These are phyloP conservation scores for Apophysomyces elegans DNA, from an alignment of 371 early-diverging fungal species.

Conservation along the genomic window DNA sequence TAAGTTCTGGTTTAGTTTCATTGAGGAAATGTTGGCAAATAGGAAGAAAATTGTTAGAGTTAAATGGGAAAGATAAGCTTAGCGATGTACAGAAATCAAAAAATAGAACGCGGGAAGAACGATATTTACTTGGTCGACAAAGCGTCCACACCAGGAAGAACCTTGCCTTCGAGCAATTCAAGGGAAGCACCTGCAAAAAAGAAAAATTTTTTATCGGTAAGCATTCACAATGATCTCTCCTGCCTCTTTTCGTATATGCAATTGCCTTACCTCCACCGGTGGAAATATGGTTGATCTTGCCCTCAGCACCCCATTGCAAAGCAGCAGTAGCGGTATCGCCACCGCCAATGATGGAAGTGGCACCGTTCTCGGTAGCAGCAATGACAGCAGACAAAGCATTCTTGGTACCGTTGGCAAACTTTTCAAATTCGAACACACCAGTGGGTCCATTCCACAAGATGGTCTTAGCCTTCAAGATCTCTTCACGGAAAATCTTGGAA, in stretches of 20 bases:
- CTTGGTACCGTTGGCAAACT: constrained; percentile 92
- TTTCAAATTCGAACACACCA: constrained; percentile 98
- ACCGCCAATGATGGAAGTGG: constrained; percentile 79
- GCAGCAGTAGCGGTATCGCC: constrained; percentile 99
- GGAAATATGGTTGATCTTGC: constrained; percentile 92
- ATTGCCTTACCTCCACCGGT: constrained; percentile 86
- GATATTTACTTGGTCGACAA: constrained; percentile 65
- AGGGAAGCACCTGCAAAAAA: constrained; percentile 74
- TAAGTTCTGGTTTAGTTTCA: too few species aligned
- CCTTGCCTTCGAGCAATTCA: constrained; percentile 94
- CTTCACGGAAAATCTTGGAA: constrained; percentile 72
- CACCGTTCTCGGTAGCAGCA: constrained; percentile 79
- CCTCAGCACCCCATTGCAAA: constrained; percentile 84
- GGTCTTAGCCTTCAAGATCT: constrained; percentile 82
- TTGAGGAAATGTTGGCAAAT: too few species aligned
- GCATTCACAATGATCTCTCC: too few species aligned
- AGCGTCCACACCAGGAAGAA: constrained; percentile 90
- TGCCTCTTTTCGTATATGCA: too few species aligned
- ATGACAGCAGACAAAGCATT: constrained; percentile 84
- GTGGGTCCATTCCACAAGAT: constrained; percentile 99
- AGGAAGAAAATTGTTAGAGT: too few species aligned
- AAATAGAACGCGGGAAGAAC: not conserved
- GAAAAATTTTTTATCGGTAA: not conserved
- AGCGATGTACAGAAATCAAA: not conserved
- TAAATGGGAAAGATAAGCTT: too few species aligned